phyloP scores from a whole-genome alignment of 306 rosid species.

The Amphicarpaea edgeworthii region DNA sequence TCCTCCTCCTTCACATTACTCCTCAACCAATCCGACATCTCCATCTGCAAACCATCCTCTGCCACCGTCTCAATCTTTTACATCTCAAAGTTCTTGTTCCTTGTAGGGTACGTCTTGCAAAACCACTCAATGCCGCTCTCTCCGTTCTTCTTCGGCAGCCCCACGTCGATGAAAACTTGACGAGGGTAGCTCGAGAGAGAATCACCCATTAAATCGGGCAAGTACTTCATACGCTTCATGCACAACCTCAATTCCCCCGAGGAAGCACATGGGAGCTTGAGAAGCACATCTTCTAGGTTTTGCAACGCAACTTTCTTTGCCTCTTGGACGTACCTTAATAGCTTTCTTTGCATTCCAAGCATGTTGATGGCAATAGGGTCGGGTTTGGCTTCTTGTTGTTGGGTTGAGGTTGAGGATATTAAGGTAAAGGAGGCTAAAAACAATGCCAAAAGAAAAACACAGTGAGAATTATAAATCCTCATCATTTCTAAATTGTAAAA shows the following conservation, averaged over 20 bases:
- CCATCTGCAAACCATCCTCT: constrained; percentile 48
- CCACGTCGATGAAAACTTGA: constrained; percentile 79
- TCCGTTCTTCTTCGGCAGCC: constrained; percentile 56
- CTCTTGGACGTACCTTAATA: constrained; percentile 43
- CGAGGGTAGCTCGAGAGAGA: constrained; percentile 75
- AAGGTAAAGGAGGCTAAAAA: constrained; percentile 50
- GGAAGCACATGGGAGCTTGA: constrained; percentile 78
- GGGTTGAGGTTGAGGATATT: constrained; percentile 22
- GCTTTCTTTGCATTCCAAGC: constrained; percentile 44
- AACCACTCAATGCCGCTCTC: constrained; percentile 65
- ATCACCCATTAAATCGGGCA: constrained; percentile 88
- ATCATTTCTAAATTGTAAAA: constrained; percentile 42
- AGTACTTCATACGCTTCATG: constrained; percentile 65
- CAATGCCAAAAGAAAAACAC: constrained; percentile 51
- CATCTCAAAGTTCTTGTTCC: constrained; percentile 84
- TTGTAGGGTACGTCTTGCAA: constrained; percentile 64
- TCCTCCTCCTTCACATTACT: constrained; percentile 76
- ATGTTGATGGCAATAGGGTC: neutral
- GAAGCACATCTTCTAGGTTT: constrained; percentile 79
- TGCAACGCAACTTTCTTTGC: constrained; percentile 75
- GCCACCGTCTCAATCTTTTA: constrained; percentile 65
- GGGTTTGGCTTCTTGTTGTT: neutral
- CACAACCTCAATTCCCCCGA: constrained; percentile 66
- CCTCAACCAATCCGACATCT: constrained; percentile 79
- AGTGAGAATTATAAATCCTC: constrained; percentile 44